Percentiles rank a stretch among this genome's conserved stretches.
Conservation (phyloP, 352 stramenopile species). For the Blastocystis sp. region DNA sequence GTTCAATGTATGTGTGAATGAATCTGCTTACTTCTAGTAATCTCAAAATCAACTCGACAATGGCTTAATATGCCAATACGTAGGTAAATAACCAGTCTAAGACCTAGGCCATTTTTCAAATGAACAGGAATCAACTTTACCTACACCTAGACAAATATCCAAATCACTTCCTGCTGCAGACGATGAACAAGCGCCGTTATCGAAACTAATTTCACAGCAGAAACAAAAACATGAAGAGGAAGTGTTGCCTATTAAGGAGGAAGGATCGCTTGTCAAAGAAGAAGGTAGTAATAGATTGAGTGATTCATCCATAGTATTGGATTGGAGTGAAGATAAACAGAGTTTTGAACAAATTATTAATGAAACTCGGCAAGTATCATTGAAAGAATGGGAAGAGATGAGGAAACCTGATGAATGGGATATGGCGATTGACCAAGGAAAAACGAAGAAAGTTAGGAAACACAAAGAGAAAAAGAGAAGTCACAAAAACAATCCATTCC, state of each 20-base stretch:
- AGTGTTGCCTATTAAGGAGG: neutral
- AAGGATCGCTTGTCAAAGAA: neutral
- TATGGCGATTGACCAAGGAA: constrained; percentile 45
- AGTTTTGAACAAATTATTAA: constrained; percentile 30
- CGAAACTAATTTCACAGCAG: neutral
- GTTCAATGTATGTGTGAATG: neutral
- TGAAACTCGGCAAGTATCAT: neutral
- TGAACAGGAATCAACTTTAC: neutral
- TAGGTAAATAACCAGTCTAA: neutral
- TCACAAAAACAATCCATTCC: constrained; percentile 38
- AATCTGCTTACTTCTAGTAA: neutral
- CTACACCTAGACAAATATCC: neutral
- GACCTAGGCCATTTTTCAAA: neutral
- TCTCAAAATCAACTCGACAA: constrained; percentile 30
- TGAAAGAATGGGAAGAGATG: constrained; percentile 53
- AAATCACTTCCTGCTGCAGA: constrained; percentile 36
- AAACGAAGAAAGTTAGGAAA: constrained; percentile 24
- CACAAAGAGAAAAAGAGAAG: neutral
- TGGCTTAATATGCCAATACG: constrained; percentile 48
- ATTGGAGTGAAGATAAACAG: constrained; percentile 18
- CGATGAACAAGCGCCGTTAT: neutral
- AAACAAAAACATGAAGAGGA: constrained; percentile 7
- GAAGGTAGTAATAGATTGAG: neutral
- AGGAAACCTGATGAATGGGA: constrained; percentile 59
- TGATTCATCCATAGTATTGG: neutral